These are phyloP conservation scores for Xylaria castorea DNA, from an alignment of 495 filamentous ascomycete species.

Conservation along the genomic window DNA sequence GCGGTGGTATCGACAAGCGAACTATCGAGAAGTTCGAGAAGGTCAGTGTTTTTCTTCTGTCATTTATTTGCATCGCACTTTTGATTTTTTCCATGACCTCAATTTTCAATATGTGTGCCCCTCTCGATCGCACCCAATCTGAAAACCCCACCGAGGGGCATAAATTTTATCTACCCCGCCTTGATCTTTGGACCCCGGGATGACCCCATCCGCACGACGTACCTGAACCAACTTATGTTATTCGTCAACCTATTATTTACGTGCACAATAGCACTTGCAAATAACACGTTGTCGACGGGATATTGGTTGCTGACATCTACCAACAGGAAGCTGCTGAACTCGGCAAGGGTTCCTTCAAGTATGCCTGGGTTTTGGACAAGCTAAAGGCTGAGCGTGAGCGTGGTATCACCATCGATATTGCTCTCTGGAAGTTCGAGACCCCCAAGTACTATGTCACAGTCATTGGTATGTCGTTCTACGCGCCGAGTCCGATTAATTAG, in stretches of 20 bases:
- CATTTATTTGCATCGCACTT: slow-evolving; percentile 14
- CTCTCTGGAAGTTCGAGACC: slow-evolving; percentile 99
- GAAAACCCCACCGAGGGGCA: slow-evolving; percentile 42
- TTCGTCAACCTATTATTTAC: background rate
- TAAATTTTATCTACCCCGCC: slow-evolving; percentile 47
- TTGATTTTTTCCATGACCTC: slow-evolving; percentile 21
- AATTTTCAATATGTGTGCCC: slow-evolving; percentile 37
- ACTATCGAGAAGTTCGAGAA: slow-evolving; percentile 99
- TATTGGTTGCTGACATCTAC: slow-evolving; percentile 10
- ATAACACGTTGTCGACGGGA: background rate
- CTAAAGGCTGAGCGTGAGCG: slow-evolving; percentile 99
- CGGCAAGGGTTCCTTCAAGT: slow-evolving; percentile 99
- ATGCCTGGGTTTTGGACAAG: slow-evolving; percentile 99
- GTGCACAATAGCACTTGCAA: background rate
- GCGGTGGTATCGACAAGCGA: slow-evolving; percentile 99
- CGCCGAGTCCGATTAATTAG: slow-evolving; percentile 12
- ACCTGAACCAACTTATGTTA: background rate
- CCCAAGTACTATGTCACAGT: slow-evolving; percentile 98
- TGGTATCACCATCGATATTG: slow-evolving; percentile 99
- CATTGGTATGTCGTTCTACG: slow-evolving; percentile 72
- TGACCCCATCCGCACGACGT: slow-evolving; percentile 28
- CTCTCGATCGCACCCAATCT: slow-evolving; percentile 31
- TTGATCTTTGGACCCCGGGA: slow-evolving; percentile 41
- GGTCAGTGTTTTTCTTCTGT: slow-evolving; percentile 60
- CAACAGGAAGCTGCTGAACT: slow-evolving; percentile 95